phyloP scores from a whole-genome alignment of 164 flowering plant species.

The Liriodendron chinense region DNA sequence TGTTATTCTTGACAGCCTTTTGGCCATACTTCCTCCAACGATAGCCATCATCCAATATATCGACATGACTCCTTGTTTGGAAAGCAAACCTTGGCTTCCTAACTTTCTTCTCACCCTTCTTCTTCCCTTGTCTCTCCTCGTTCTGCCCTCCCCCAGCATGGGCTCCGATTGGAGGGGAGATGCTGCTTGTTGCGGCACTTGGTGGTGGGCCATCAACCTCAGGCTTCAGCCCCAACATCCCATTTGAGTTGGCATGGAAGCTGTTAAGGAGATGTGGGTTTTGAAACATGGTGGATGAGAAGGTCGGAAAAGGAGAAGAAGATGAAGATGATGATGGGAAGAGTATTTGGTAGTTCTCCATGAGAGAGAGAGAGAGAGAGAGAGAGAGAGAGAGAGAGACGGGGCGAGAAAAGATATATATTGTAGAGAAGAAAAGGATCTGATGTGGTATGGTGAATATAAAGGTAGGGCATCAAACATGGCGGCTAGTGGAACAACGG shows the following conservation, averaged over 20 bases:
- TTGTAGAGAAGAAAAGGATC: constrained; percentile 2
- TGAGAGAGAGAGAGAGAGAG: constrained; percentile 9
- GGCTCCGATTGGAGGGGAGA: constrained; percentile 3
- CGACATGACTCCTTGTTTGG: constrained; percentile 75
- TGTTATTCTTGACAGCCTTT: constrained; percentile 84
- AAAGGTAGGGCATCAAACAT: constrained; percentile 2
- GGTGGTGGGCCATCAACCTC: neutral
- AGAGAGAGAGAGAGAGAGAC: constrained; percentile 1
- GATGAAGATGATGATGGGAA: constrained; percentile 27
- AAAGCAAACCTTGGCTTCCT: constrained; percentile 64
- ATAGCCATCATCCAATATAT: constrained; percentile 88
- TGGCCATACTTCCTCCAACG: constrained; percentile 94
- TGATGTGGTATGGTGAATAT: neutral
- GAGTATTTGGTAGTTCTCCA: constrained; percentile 33
- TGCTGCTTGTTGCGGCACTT: neutral
- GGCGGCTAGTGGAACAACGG: constrained; percentile 20
- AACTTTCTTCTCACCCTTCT: constrained; percentile 45
- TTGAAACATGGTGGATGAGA: constrained; percentile 4
- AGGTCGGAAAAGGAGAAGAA: neutral
- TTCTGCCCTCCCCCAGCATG: constrained; percentile 10
- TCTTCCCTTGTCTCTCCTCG: constrained; percentile 17
- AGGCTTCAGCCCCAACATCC: constrained; percentile 20
- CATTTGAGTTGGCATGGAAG: constrained; percentile 16
- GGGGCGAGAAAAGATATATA: too few species aligned
- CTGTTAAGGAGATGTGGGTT: constrained; percentile 5